Evolutionary conservation across 345 rosid genomes (phyloP).

Genomic region (Cardamine chenopodiifolia): DNA sequence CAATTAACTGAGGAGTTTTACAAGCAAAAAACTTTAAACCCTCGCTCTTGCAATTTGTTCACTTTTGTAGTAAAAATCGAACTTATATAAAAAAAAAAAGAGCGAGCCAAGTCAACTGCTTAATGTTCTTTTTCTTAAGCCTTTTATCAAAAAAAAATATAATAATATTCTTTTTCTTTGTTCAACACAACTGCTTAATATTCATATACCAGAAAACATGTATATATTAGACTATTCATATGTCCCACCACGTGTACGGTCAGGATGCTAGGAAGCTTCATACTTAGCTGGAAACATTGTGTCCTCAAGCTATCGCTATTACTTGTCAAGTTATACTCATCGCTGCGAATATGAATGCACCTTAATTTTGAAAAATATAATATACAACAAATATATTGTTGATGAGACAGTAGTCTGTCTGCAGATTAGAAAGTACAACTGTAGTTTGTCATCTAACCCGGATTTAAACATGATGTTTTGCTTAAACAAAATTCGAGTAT

Average conservation of each 20-base stretch:
- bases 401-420: neutral
- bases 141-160: no score
- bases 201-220: conserved; percentile 29
- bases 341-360: conserved; percentile 13
- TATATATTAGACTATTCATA: neutral
- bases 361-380: neutral
- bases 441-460: neutral
- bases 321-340: conserved; percentile 39
- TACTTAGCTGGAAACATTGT: conserved; percentile 38
- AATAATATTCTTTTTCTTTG: no score
- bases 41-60: neutral
- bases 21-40: no score
- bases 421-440: neutral
- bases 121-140: no score
- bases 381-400: neutral
- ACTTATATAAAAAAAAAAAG: neutral
- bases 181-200: conserved; percentile 10
- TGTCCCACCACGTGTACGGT: conserved; percentile 69
- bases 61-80: neutral
- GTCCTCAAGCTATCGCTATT: conserved; percentile 43
- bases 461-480: neutral
- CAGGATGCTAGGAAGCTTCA: conserved; percentile 28
- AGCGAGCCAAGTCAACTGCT: neutral
- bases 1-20: neutral
- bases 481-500: neutral